These are phyloP conservation scores for Guadua angustifolia DNA, from an alignment of 176 grass and related monocot genomes.

Conservation along the genomic window DNA sequence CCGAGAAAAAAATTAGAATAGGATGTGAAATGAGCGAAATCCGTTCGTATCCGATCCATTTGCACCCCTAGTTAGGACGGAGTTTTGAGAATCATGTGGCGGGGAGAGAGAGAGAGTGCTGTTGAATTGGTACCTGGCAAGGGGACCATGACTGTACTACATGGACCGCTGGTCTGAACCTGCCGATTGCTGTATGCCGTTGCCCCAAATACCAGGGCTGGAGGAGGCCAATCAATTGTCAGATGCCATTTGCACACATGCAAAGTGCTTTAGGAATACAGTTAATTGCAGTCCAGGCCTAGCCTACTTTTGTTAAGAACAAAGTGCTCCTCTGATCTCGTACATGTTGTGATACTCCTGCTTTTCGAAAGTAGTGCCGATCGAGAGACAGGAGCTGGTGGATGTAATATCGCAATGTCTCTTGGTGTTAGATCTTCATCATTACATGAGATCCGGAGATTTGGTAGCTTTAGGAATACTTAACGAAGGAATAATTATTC, in stretches of 20 bases:
- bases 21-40: too few species aligned
- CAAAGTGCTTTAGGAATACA: too few species aligned
- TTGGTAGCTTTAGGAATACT: neutral
- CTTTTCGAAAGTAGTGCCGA: neutral
- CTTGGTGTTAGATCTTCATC: constrained; percentile 35
- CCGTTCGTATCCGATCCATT: too few species aligned
- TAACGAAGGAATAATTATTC: neutral
- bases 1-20: too few species aligned
- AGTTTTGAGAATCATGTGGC: too few species aligned
- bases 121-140: neutral
- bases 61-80: too few species aligned
- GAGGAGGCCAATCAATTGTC: neutral
- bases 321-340: too few species aligned
- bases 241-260: neutral
- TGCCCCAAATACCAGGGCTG: neutral
- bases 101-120: too few species aligned
- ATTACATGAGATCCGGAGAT: constrained; percentile 30
- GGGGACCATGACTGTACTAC: neutral
- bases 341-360: too few species aligned
- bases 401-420: neutral
- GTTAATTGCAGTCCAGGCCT: too few species aligned
- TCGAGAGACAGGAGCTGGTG: constrained; percentile 31
- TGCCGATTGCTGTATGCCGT: constrained; percentile 2
- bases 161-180: neutral
- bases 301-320: neutral